phyloP scores from a whole-genome alignment of 352 stramenopile genomes.

The Pythium chondricola region DNA sequence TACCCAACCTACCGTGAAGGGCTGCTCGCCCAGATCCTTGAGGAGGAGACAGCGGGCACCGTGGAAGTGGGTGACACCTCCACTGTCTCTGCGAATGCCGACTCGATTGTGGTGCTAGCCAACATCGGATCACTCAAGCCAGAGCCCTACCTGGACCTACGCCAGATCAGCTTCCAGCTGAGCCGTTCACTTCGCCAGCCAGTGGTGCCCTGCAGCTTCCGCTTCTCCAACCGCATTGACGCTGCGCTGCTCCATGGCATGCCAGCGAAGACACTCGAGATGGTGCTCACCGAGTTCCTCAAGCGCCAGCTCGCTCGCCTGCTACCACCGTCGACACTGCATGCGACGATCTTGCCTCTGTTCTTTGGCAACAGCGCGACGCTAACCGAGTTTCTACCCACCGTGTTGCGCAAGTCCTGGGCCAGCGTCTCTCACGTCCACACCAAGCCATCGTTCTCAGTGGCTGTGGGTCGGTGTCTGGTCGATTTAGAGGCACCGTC shows the following conservation, averaged over 20 bases:
- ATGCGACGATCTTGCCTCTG: slow-evolving; percentile 64
- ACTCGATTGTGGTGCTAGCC: slow-evolving; percentile 44
- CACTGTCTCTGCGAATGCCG: background rate
- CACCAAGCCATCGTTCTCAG: slow-evolving; percentile 9
- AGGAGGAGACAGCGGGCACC: slow-evolving; percentile 43
- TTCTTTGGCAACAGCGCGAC: slow-evolving; percentile 78
- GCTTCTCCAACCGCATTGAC: slow-evolving; percentile 72
- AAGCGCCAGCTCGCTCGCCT: slow-evolving; percentile 12
- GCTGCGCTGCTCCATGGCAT: slow-evolving; percentile 48
- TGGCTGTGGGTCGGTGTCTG: slow-evolving; percentile 49
- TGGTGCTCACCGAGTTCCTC: slow-evolving; percentile 45
- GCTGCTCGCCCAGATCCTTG: slow-evolving; percentile 65
- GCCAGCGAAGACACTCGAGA: slow-evolving; percentile 59
- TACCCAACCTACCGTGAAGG: slow-evolving; percentile 84
- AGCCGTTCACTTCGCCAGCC: slow-evolving; percentile 43
- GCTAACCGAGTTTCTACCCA: slow-evolving; percentile 69
- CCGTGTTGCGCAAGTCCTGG: slow-evolving; percentile 47
- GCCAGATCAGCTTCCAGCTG: slow-evolving; percentile 62
- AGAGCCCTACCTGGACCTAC: slow-evolving; percentile 64
- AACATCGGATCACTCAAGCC: slow-evolving; percentile 75
- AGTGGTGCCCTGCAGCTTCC: slow-evolving; percentile 71
- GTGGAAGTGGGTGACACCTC: slow-evolving; percentile 1
- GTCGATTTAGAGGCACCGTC: slow-evolving; percentile 38
- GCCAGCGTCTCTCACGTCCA: background rate
- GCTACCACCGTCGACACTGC: background rate